Conservation (phyloP, 306 rosid genomes). For the Lathyrus aphaca region DNA sequence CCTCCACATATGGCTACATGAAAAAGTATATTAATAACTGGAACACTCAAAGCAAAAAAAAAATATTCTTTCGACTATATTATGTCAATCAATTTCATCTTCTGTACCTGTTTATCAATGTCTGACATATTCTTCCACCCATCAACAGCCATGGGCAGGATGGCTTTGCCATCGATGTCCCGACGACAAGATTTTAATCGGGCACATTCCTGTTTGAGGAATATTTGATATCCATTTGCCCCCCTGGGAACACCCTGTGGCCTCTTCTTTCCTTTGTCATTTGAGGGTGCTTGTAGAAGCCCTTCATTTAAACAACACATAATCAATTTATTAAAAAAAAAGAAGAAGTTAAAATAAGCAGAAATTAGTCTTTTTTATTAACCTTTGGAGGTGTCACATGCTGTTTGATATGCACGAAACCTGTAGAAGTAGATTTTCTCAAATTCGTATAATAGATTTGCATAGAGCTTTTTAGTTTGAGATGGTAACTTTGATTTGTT, state of each 20-base stretch:
- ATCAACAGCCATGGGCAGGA: conserved; percentile 35
- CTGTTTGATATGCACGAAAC: conserved; percentile 32
- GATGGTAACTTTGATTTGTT: conserved; percentile 28
- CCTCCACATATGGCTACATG: conserved; percentile 47
- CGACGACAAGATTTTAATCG: conserved; percentile 34
- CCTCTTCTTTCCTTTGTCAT: conserved; percentile 39
- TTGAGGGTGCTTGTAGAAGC: conserved; percentile 13
- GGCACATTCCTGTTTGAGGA: conserved; percentile 53
- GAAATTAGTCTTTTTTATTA: background rate
- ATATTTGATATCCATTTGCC: conserved; percentile 45
- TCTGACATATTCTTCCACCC: conserved; percentile 46
- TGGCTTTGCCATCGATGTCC: background rate
- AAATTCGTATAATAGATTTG: conserved; percentile 37
- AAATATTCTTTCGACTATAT: background rate
- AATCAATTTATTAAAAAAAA: background rate
- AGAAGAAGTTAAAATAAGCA: background rate
- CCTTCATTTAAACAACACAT: no score
- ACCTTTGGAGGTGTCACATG: conserved; percentile 31
- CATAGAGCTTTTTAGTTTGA: conserved; percentile 47
- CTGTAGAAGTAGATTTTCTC: conserved; percentile 48
- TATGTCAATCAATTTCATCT: conserved; percentile 10
- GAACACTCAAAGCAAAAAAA: background rate
- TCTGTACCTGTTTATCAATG: conserved; percentile 45
- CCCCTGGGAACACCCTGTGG: conserved; percentile 11
- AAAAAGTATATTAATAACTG: background rate